Evolutionary conservation across 495 filamentous ascomycete species (phyloP).

Genomic region (Jackrogersella multiformis): DNA sequence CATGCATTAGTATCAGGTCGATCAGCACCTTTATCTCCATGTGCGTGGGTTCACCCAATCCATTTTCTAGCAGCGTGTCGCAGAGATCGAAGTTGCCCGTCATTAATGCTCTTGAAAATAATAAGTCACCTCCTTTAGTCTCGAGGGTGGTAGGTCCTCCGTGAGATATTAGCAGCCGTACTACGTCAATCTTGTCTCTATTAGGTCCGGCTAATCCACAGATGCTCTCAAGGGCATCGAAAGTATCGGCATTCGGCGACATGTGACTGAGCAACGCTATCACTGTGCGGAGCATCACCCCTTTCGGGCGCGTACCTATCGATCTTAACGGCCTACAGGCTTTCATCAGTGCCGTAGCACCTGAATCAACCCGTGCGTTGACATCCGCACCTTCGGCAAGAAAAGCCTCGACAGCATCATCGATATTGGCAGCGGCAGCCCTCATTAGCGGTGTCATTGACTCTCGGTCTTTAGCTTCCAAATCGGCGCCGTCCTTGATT

Average conservation of each 20-base stretch:
- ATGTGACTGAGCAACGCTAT: conserved; percentile 26
- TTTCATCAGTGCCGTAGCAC: conserved; percentile 46
- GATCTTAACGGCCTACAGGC: conserved; percentile 35
- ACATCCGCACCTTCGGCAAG: conserved; percentile 38
- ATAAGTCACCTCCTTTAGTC: conserved; percentile 15
- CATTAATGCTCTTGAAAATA: conserved; percentile 27
- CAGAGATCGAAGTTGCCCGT: conserved; percentile 31
- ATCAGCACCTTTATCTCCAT: conserved; percentile 2
- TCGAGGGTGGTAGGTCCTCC: conserved; percentile 17
- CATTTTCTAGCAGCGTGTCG: conserved; percentile 40
- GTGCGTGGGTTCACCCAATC: conserved; percentile 18
- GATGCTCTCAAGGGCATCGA: conserved; percentile 4
- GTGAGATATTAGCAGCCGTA: conserved; percentile 41
- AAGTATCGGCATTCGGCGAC: not conserved
- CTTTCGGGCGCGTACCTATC: conserved; percentile 11
- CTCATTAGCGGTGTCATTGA: conserved; percentile 28
- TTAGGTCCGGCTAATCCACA: conserved; percentile 34
- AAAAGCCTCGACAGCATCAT: conserved; percentile 43
- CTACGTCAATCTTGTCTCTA: conserved; percentile 35
- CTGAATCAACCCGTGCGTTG: conserved; percentile 40
- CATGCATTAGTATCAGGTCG: not conserved
- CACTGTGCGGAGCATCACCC: conserved; percentile 15
- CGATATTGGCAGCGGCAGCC: conserved; percentile 10
- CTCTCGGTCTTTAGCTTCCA: conserved; percentile 16
- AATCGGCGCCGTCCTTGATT: conserved; percentile 18